phyloP scores from a whole-genome alignment of 2,329 filamentous ascomycete genomes.

The Gyromitra esculenta region DNA sequence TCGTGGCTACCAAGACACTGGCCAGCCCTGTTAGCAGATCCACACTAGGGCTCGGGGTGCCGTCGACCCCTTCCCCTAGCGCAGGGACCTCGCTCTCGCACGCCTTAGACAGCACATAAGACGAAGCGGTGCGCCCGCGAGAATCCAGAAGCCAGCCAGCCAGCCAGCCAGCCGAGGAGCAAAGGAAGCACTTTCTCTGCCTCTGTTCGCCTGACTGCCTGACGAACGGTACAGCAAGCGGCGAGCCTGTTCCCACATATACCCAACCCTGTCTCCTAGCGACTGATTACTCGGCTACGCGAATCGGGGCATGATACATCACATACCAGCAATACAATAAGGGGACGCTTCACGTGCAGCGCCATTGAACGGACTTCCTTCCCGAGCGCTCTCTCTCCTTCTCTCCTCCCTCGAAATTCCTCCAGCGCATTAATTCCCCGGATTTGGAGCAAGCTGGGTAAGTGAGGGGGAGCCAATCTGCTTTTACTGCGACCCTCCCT shows the following conservation, averaged over 20 bases:
- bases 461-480: slow-evolving; percentile 4
- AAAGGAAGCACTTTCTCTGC: no score
- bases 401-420: neutral
- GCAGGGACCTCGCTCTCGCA: slow-evolving; percentile 17
- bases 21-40: slow-evolving; percentile 5
- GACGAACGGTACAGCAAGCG: no score
- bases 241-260: neutral
- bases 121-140: slow-evolving; percentile 1
- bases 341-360: neutral
- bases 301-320: neutral
- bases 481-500: neutral
- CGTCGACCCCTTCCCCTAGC: slow-evolving; percentile 7
- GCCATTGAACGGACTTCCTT: neutral
- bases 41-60: slow-evolving; percentile 3
- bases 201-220: no score
- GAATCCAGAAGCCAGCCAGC: neutral
- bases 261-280: neutral
- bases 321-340: neutral
- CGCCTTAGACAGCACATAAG: slow-evolving; percentile 9
- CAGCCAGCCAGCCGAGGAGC: neutral
- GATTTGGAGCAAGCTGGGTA: neutral
- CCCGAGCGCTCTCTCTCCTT: neutral
- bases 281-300: neutral
- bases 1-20: neutral
- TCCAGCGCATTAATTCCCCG: slow-evolving; percentile 1